Conservation (phyloP, 73 alveolate genomes). For the Paramecium sonneborni region DNA sequence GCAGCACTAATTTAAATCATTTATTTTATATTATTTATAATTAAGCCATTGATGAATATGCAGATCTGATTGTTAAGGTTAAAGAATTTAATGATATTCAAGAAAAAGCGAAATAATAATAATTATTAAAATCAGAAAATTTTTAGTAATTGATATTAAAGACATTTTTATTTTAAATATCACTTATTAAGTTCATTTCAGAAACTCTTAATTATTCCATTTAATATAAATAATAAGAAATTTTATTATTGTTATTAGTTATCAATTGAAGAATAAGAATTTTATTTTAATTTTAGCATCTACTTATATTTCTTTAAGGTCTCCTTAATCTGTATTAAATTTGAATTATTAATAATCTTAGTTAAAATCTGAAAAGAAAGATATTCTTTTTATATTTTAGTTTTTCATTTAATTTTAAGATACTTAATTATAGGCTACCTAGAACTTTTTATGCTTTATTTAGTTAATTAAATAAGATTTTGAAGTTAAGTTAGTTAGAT, state of each 20-base stretch:
- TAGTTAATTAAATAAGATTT: too few relatives aligned
- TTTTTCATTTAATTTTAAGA: too few relatives aligned
- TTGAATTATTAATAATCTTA: too few relatives aligned
- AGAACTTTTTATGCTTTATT: too few relatives aligned
- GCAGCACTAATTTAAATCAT: constrained; percentile 15
- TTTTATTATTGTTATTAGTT: background rate
- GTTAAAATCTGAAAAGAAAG: too few relatives aligned
- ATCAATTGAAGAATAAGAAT: background rate
- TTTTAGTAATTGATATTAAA: background rate
- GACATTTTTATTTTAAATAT: too few relatives aligned
- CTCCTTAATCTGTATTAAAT: background rate
- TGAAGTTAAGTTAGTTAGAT: too few relatives aligned
- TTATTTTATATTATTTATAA: constrained; percentile 10
- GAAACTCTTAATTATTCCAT: background rate
- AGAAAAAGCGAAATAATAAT: background rate
- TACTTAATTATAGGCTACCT: too few relatives aligned
- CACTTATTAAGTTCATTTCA: too few relatives aligned
- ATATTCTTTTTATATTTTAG: too few relatives aligned
- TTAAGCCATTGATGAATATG: background rate
- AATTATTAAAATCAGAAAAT: background rate
- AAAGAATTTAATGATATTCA: background rate
- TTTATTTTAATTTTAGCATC: background rate
- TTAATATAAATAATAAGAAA: background rate
- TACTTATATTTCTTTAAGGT: background rate
- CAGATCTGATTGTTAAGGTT: background rate